A percentile compares a stretch with the other conserved stretches of the same genome.
These are phyloP conservation scores for Geotrichum bryndzae DNA, from an alignment of 1,139 yeast species.

Conservation along the genomic window DNA sequence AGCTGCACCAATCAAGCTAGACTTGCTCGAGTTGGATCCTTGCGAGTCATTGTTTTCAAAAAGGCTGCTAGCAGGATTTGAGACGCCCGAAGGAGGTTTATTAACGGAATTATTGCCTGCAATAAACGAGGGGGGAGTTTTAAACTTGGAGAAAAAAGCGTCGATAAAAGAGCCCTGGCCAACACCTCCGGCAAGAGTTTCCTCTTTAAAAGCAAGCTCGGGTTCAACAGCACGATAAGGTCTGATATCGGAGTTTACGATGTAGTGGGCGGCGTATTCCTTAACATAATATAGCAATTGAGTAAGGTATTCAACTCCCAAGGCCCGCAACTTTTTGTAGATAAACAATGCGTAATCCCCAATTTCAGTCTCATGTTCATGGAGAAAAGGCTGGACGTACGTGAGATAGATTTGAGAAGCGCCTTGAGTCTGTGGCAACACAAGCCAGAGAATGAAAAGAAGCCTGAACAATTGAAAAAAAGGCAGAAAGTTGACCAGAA, in stretches of 20 bases:
- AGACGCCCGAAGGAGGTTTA: background rate
- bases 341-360: conserved; percentile 25
- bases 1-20: background rate
- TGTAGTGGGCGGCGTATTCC: conserved; percentile 7
- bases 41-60: background rate
- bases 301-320: conserved; percentile 25
- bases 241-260: conserved; percentile 4
- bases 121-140: conserved; percentile 11
- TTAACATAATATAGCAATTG: conserved; percentile 12
- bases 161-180: conserved; percentile 4
- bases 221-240: background rate
- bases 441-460: conserved; percentile 45
- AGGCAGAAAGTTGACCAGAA: conserved; percentile 43
- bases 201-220: background rate
- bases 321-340: conserved; percentile 22
- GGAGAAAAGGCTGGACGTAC: conserved; percentile 34
- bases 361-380: conserved; percentile 30
- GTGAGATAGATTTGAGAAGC: conserved; percentile 33
- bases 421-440: conserved; percentile 44
- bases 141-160: conserved; percentile 11
- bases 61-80: background rate
- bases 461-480: conserved; percentile 43
- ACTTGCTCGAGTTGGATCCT: background rate
- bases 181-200: background rate
- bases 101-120: background rate